These are phyloP conservation scores for Alternaria atra DNA, from an alignment of 2,329 filamentous ascomycete genomes.

Conservation along the genomic window DNA sequence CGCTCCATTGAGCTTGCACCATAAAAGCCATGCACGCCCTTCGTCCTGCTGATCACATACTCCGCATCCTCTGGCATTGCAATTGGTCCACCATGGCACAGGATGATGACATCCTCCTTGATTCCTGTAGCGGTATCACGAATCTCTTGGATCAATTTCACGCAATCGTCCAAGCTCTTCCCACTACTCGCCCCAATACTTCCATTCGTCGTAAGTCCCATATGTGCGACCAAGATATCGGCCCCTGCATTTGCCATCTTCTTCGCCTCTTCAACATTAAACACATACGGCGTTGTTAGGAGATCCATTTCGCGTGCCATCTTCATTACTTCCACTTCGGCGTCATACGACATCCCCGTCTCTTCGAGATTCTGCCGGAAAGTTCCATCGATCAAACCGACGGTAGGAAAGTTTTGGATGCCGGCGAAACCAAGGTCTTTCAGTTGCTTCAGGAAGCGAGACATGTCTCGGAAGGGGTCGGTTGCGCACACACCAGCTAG, in stretches of 20 bases:
- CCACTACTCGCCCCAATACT: slow-evolving; percentile 71
- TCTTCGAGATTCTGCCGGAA: slow-evolving; percentile 75
- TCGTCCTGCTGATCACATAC: slow-evolving; percentile 68
- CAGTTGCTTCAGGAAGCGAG: slow-evolving; percentile 67
- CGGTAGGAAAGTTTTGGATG: slow-evolving; percentile 78
- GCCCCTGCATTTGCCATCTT: slow-evolving; percentile 72
- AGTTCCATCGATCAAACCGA: slow-evolving; percentile 73
- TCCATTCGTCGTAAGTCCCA: slow-evolving; percentile 72
- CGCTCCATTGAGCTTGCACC: slow-evolving; percentile 76
- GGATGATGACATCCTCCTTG: slow-evolving; percentile 67
- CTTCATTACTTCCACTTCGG: slow-evolving; percentile 72
- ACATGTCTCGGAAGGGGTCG: slow-evolving; percentile 72
- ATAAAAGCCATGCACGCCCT: slow-evolving; percentile 75
- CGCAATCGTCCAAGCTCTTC: slow-evolving; percentile 71
- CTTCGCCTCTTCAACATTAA: slow-evolving; percentile 67
- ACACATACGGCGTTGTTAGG: slow-evolving; percentile 75
- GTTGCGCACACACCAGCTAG: slow-evolving; percentile 76
- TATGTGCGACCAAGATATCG: slow-evolving; percentile 73
- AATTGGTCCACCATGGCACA: slow-evolving; percentile 77
- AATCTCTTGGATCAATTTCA: slow-evolving; percentile 69
- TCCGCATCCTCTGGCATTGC: slow-evolving; percentile 69
- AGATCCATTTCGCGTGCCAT: slow-evolving; percentile 68
- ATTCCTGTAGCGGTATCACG: slow-evolving; percentile 66
- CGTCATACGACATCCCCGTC: slow-evolving; percentile 73
- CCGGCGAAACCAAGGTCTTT: slow-evolving; percentile 71